Evolutionary conservation across 345 rosid species (phyloP), one percentile per base, ranked within the genome.

Genomic region (Gynandropsis gynandra): DNA sequence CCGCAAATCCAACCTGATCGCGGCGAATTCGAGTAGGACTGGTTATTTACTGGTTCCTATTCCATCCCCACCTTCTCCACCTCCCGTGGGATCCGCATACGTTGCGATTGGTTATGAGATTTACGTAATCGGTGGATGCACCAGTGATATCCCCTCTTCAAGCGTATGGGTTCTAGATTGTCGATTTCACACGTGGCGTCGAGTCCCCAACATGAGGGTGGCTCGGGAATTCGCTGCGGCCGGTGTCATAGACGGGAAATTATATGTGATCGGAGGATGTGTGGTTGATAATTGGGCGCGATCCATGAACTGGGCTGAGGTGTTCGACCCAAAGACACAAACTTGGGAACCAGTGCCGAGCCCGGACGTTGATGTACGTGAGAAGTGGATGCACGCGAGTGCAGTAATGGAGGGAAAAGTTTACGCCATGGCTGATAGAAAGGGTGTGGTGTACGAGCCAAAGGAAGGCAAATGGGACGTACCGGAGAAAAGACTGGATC

Each of bases 341-440:
- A 40, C 55, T 18, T 89, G 97, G 97, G 56, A 60, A 56, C 42
- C 88, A 0, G 88, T 89, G 6, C 50, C 73, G 33, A 81, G 87
- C 11, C 69, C 76, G 0, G 66, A 64, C 1, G 16, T 47, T 1
- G 83, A 80, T 18, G 57, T 72, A 7, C 79, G 94, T 31, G 87
- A 78, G 62, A 89, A 86, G 50, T 89, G 94, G 97, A 89, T 89
- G 94, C 97, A 89, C 71, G 96, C 85, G 1, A 81, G 90, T 9
- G 95, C 94, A 0, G 97, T 86, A 0, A 52, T 86, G 16, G 76
- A 72, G 13, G 79, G 66, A 8, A 83, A 62, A 1, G 12, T 54
- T 1, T 18, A 41, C 56, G 14, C 37, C 1, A 9, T 27, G 27
- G 59, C 40, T 8, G 8, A 11, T 7, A 0, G 5, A 27, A 0